Base-by-base conservation (phyloP, 2,329 filamentous ascomycete species). In the Paraphoma chrysanthemicola region DNA sequence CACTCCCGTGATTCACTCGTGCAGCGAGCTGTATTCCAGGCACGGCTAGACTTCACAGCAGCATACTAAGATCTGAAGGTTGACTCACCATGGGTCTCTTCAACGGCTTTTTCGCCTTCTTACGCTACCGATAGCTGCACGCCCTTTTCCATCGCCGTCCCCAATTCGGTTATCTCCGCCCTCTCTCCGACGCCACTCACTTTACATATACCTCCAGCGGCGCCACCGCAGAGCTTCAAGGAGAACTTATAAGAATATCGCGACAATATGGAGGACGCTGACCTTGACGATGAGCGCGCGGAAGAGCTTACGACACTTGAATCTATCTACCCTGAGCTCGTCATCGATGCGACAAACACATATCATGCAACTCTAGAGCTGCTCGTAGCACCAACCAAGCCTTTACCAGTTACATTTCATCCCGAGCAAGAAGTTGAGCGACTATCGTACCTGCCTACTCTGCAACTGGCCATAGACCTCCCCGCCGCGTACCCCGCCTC, bases 271-370 rank as follows among this genome's bases (percentile, higher is more conserved):
- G 69, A 67, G 11, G 68, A 67, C 12, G 38, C 50, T 7, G 51
- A 59, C n/a, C 6, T 54, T 10, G 81, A 84, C 16, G 86, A 88
- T 68, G 86, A 88, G 63, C 82, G 86, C 59, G 78, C 80, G 30
- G 81, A 87, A 63, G 86, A 89, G 73, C 77, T 89, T 45, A 81
- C 79, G 9, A 82, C 86, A 23, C 81, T 89, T 54, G 79, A 81
- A 44, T 85, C 86, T 48, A 89, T 89, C 54, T 89, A 81, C 57
- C 86, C 86, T 1, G 86, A 89, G 73, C 80, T 88, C 16, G 73
- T 77, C 31, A 71, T 83, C 56, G 79, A 86, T 51, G 67, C 80
- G 8, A 64, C 67, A 8, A 69, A 78, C 33, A 77, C 79, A 0
- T 68, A 67, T 31, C 74, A 75, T 53, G 85, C 84, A 1, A 80